Base-by-base conservation (phyloP, 495 filamentous ascomycete species). In the Pyrenopolyporus hunteri region DNA sequence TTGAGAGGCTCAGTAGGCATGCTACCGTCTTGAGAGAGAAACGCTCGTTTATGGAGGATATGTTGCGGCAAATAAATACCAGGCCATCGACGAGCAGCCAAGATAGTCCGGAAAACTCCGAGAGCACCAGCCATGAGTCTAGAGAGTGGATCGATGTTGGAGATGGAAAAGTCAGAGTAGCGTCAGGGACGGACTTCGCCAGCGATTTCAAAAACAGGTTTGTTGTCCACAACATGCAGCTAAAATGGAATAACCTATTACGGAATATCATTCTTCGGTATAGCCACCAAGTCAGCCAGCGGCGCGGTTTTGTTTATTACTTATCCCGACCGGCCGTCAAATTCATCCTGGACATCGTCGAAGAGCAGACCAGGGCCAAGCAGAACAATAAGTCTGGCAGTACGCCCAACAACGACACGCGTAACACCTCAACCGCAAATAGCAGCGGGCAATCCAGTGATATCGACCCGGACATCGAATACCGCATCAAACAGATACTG, bases 121-220 rank as follows among this genome's bases (percentile, higher is more conserved):
- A 57, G 14, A 33, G 55, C 9, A 40, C 54, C 2, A 67, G 57
- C 26, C 48, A 56, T 10, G 42, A 46, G 10, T 67, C 73, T 8
- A 59, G 69, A 35, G 51, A 52, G 22, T 44, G 64, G 29, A 63
- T 66, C 26, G 73, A 76, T 32, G 60, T 68, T 35, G 63, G 76
- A 64, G 70, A 64, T n/a, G 76, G 67, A 16, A 71, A 67, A 13
- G 67, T 80, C 49, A 76, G 80, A 37, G 71, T 76, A 6, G 74
- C 77, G n/a, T 79, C 81, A 1, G 73, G 79, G 6, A 82, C 85
- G 14, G 89, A 93, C 48, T 89, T 89, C 65, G 83, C 85, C 4
- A 96, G 87, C 71, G 92, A 97, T 73, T 98, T 97, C 83, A 95
- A 95, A 73, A 98, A 98, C 67, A 88, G 95, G 14, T 98, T 98